Evolutionary conservation across 148 eudicot genomes (phyloP).

Genomic region (Pouteria glomerata): DNA sequence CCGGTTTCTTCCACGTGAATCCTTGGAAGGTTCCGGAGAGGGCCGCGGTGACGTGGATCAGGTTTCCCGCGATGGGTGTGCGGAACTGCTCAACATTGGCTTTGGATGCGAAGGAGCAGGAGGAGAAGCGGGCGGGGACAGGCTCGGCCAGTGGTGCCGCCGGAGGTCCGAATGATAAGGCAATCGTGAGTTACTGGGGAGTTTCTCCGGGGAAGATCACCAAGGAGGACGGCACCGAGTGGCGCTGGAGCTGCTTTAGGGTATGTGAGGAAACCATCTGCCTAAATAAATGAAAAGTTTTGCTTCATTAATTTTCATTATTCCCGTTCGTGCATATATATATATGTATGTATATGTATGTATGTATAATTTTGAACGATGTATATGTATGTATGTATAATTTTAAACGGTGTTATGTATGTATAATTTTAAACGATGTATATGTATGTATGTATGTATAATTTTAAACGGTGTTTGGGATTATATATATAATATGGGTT

Average conservation of each 20-base stretch:
- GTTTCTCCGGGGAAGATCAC: slow-evolving; percentile 36
- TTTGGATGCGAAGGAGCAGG: slow-evolving; percentile 18
- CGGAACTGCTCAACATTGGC: slow-evolving; percentile 32
- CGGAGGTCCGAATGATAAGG: slow-evolving; percentile 18
- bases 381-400: too few relatives aligned
- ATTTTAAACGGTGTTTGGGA: too few relatives aligned
- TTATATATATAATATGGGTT: too few relatives aligned
- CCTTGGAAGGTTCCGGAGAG: slow-evolving; percentile 18
- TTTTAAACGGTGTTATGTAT: too few relatives aligned
- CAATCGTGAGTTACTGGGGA: slow-evolving; percentile 53
- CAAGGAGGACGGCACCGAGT: slow-evolving; percentile 70
- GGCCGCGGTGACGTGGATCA: slow-evolving; percentile 16
- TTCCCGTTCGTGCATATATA: not conserved
- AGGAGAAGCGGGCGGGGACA: slow-evolving; percentile 10
- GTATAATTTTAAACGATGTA: too few relatives aligned
- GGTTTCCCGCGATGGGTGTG: slow-evolving; percentile 22
- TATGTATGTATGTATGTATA: too few relatives aligned
- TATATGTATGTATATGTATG: not conserved
- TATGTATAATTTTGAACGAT: not conserved
- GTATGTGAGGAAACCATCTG: slow-evolving; percentile 17
- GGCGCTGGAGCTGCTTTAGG: slow-evolving; percentile 83
- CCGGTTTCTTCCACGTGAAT: slow-evolving; percentile 4
- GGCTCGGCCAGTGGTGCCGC: slow-evolving; percentile 13
- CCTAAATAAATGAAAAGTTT: too few relatives aligned
- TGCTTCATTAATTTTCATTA: too few relatives aligned